These are phyloP conservation scores for Pulveroboletus sp. DNA, from an alignment of 768 basidiomycete species.

Conservation along the genomic window DNA sequence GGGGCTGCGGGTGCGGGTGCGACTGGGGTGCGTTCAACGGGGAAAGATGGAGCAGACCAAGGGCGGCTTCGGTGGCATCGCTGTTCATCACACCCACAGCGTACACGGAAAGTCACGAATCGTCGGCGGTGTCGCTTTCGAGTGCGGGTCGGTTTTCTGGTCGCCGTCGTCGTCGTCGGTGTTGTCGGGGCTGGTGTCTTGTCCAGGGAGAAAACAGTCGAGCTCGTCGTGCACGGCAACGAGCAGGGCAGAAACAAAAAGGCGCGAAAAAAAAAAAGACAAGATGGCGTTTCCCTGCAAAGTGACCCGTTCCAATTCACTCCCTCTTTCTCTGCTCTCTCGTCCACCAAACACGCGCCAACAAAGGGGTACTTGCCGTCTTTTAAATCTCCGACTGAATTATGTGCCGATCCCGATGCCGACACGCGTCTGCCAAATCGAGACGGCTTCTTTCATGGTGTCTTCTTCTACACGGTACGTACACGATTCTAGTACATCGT, in stretches of 20 bases:
- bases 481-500: neutral
- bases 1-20: constrained; percentile 23
- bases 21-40: constrained; percentile 33
- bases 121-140: constrained; percentile 12
- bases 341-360: constrained; percentile 25
- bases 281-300: constrained; percentile 22
- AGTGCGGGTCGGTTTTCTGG: constrained; percentile 17
- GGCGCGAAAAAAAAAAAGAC: constrained; percentile 15
- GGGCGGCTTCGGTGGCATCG: constrained; percentile 60
- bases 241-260: constrained; percentile 7
- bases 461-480: no score
- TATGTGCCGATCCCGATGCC: neutral
- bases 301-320: constrained; percentile 13
- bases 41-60: constrained; percentile 54
- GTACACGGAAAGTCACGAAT: constrained; percentile 9
- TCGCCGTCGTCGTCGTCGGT: constrained; percentile 6
- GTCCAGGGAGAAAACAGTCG: neutral
- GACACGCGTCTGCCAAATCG: no score
- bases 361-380: constrained; percentile 25
- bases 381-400: constrained; percentile 21
- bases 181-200: neutral
- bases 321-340: constrained; percentile 15
- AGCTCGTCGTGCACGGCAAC: constrained; percentile 19
- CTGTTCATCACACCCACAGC: constrained; percentile 37
- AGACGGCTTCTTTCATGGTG: no score